These are phyloP conservation scores for Plectosphaerella sp. DNA, from an alignment of 2,329 filamentous ascomycete genomes.

Conservation along the genomic window DNA sequence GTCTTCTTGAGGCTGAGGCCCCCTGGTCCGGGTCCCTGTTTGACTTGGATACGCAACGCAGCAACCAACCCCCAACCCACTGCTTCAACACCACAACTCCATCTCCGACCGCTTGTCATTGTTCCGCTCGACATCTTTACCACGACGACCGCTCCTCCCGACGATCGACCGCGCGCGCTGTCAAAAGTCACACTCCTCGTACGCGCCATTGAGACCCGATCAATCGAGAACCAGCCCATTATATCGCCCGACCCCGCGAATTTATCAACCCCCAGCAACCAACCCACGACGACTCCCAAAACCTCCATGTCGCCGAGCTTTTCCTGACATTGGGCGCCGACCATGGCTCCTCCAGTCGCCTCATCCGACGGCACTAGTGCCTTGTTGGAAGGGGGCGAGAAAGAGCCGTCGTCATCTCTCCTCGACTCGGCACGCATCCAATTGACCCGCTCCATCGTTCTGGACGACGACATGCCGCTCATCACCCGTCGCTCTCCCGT, in stretches of 20 bases:
- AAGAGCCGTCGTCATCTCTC: background rate
- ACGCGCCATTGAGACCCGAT: background rate
- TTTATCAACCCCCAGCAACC: background rate
- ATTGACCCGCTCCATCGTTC: slow-evolving; percentile 4
- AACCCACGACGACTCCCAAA: background rate
- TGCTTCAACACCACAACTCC: background rate
- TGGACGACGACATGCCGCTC: background rate
- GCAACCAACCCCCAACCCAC: background rate
- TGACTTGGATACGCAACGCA: background rate
- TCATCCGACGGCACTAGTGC: slow-evolving; percentile 12
- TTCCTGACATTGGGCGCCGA: slow-evolving; percentile 12
- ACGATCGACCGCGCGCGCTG: background rate
- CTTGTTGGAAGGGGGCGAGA: slow-evolving; percentile 11
- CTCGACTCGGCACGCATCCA: background rate
- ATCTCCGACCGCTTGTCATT: background rate
- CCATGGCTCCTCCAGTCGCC: slow-evolving; percentile 13
- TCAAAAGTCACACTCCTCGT: background rate
- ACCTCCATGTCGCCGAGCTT: slow-evolving; percentile 8
- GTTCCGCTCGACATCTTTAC: slow-evolving; percentile 8
- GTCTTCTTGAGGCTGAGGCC: slow-evolving; percentile 2
- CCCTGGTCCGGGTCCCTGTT: background rate
- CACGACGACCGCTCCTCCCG: slow-evolving; percentile 9
- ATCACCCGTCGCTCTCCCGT: slow-evolving; percentile 16
- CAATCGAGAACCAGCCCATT: background rate
- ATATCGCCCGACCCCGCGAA: background rate